These are phyloP conservation scores for Zymoseptoria passerinii DNA, from an alignment of 2,329 filamentous ascomycete genomes.

Conservation along the genomic window DNA sequence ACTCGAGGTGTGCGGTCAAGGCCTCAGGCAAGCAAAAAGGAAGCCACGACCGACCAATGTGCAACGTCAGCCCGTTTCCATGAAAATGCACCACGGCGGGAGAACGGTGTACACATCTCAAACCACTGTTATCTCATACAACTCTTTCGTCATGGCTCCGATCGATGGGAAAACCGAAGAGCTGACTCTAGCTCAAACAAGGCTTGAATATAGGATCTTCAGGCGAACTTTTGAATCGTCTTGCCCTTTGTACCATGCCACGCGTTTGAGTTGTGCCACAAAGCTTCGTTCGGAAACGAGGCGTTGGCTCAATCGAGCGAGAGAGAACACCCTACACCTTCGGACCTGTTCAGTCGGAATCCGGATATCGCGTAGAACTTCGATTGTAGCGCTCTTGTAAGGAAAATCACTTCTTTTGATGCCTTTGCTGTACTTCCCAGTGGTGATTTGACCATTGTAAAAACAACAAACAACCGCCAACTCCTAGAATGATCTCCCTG, in stretches of 20 bases:
- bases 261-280: not conserved
- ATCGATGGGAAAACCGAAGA: not conserved
- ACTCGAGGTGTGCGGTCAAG: not conserved
- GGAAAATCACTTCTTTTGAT: not conserved
- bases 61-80: not conserved
- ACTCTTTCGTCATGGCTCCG: not conserved
- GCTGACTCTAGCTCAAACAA: not conserved
- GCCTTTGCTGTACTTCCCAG: too few species aligned
- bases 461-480: too few species aligned
- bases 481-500: not conserved
- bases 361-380: not conserved
- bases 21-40: not conserved
- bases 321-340: not conserved
- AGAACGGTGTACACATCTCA: not conserved
- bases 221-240: not conserved
- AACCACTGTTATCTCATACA: not conserved
- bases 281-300: not conserved
- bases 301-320: not conserved
- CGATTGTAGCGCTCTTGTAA: not conserved
- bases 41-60: too few species aligned
- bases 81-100: not conserved
- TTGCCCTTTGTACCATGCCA: not conserved
- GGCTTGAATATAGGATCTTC: not conserved
- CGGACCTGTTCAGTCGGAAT: not conserved
- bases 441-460: too few species aligned